Evolutionary conservation across 2,329 filamentous ascomycete genomes (phyloP), one percentile per base, ranked within the genome.

Genomic region (Cladosporium sp.): DNA sequence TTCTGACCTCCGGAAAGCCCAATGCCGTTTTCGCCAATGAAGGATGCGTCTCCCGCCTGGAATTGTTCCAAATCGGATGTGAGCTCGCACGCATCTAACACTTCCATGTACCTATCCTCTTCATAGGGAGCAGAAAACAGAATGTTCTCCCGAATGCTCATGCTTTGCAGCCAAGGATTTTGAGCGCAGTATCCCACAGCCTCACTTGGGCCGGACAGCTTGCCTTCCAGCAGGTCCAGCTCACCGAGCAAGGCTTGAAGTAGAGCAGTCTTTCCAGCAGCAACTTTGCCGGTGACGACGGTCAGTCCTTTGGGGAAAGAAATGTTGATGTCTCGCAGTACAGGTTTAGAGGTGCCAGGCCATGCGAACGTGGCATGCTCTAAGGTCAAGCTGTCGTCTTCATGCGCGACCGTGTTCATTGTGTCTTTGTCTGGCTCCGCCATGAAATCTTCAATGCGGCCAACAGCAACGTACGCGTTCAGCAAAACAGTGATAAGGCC

Each of bases 371-470:
- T 83, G 4, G 86, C 87, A 22, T 80, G 69, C 2, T 76, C 70
- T 40, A 94, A 72, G 35, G 77, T 61, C 1, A 78, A 62, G 25
- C 62, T 55, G 19, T 63, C 61, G 7, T 57, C 60, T 15, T 60
- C 59, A 11, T 64, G 62, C 20, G 63, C 64, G 40, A 65, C 68
- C 39, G 63, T 68, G 11, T 64, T 63, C 15, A 68, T 63, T 39
- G 63, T 57, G 27, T 62, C 53, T 58, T 89, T 88, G 60, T 95
- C 82, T 0, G 88, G 88, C 66, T 95, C 90, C 0, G 75, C 72
- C 88, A 95, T 94, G 69, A 94, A 95, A 18, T 80, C 78, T 60
- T 95, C 86, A 16, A 95, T 88, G 56, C 90, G 84, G 7, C 79
- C 81, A 55, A 95, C 81, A 0, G 90, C 86, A 15, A 95, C 84